Base-by-base conservation (phyloP, 2,329 filamentous ascomycete species). In the Venturia nashicola region DNA sequence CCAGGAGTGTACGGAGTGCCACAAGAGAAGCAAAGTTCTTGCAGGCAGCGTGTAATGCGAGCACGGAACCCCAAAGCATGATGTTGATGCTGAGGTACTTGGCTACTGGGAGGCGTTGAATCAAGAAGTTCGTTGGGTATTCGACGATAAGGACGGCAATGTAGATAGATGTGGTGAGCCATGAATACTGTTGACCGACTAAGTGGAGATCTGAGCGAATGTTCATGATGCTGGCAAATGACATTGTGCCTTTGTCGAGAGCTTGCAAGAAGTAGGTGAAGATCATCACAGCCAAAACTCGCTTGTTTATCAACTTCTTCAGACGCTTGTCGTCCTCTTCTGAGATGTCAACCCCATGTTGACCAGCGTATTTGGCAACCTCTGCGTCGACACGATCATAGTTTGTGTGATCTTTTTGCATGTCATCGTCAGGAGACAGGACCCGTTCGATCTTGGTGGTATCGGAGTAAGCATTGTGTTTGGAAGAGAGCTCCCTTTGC, bases 151-250 rank as follows among this genome's bases (percentile, higher is more conserved):
- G 76, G 23, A 89, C 84, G 61, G 83, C 85, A 66, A 90, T 85
- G 76, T 90, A 90, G 67, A 90, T 88, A 78, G 85, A 88, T 14
- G 86, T 88, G 0, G 85, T 88, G 61, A 91, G 77, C 87, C 87
- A 90, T 34, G 80, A 83, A 71, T 86, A 91, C 75, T 89, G 71
- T 20, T 63, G 61, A 7, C 61, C 61, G 23, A n/a, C 9, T 12
- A 65, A 32, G 18, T 51, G 14, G 2, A 65, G 78, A 67, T 86
- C 82, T 6, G 77, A 70, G 0, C 68, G 68, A 36, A 77, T 72
- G 1, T 73, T 71, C 76, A 77, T 77, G 51, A 77, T 76, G 0
- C 75, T 75, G 9, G 83, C 75, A 68, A 80, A 87, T 0, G 80
- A 83, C 70, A 88, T 75, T 0, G 85, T 88, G 34, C 84, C 85